Conservation (phyloP, 1,139 yeast genomes). For the Sugiyamaella paludigena region DNA sequence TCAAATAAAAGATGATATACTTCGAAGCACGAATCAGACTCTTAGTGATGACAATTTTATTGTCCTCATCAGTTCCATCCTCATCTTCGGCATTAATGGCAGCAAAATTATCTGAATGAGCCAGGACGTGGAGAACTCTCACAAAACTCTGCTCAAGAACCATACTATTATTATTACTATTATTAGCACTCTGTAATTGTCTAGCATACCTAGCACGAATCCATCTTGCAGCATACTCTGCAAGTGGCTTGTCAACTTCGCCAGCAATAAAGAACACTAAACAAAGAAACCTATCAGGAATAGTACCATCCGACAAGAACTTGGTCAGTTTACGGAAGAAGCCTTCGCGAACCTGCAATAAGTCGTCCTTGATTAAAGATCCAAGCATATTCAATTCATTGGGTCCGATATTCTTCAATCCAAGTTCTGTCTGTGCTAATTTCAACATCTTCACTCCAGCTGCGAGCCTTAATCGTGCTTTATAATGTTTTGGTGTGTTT, state of each 20-base stretch:
- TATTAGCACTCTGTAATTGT: slow-evolving; percentile 37
- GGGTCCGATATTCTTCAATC: slow-evolving; percentile 54
- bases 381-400: slow-evolving; percentile 53
- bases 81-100: slow-evolving; percentile 38
- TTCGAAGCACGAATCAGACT: slow-evolving; percentile 30
- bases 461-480: slow-evolving; percentile 59
- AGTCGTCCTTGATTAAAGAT: slow-evolving; percentile 65
- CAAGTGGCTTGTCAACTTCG: slow-evolving; percentile 60
- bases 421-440: slow-evolving; percentile 56
- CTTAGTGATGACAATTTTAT: slow-evolving; percentile 5
- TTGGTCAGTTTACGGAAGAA: slow-evolving; percentile 55
- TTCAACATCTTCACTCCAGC: slow-evolving; percentile 70
- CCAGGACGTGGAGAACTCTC: slow-evolving; percentile 64
- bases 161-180: background rate
- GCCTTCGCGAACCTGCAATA: slow-evolving; percentile 52
- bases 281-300: slow-evolving; percentile 67
- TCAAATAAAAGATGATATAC: slow-evolving; percentile 59
- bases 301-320: slow-evolving; percentile 49
- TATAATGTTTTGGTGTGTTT: slow-evolving; percentile 59
- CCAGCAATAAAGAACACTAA: slow-evolving; percentile 71
- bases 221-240: slow-evolving; percentile 64
- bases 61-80: slow-evolving; percentile 14
- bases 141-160: slow-evolving; percentile 64
- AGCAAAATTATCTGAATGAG: slow-evolving; percentile 66
- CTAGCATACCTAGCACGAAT: slow-evolving; percentile 56